Base-by-base conservation (phyloP, 2,329 filamentous ascomycete genomes). In the Aspergillus spinulosporus region DNA sequence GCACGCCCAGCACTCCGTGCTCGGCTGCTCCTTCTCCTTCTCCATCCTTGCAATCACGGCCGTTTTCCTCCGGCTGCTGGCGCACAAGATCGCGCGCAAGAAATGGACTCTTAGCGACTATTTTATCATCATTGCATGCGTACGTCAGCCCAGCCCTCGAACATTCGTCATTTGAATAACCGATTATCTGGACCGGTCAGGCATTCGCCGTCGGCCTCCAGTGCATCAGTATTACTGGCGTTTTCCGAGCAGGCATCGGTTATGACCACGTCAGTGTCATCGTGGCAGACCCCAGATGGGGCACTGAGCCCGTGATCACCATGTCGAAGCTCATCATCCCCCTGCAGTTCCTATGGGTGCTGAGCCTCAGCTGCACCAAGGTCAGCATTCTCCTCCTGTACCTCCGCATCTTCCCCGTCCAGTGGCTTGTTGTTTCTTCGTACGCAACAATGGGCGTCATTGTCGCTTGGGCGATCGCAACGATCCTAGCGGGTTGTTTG, bases 311-410 rank as follows among this genome's bases (percentile, higher is more conserved):
- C 5, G 59, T 66, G 15, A 63, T 57, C 14, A 65, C 61, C 34
- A 56, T 67, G n/a, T 44, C 59, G 12, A 37, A 66, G 29, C 37
- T 66, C 37, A 59, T 66, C 39, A 58, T 67, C 48, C 61, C 65
- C 3, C 53, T 66, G 21, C 63, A 67, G 48, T 60, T 67, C 36
- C 52, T 65, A 2, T 67, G 71, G 57, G 67, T 64, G 8, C 51
- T 60, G 4, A 66, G 64, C 44, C 53, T 66, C n/a, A 66, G 55
- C 28, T 63, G 65, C 52, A 62, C 57, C 2, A 66, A 66, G 15
- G 51, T 66, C 40, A 65, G 62, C 15, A 66, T 66, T 5, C 40
- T 66, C 39, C 40, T 62, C 12, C 36, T 66, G 6, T 66, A 66
- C 40, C 40, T 62, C 5, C 57, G 54, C 21, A 62, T 66, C n/a